phyloP scores from a whole-genome alignment of 257 asterid genomes.

The Nicotiana sylvestris region DNA sequence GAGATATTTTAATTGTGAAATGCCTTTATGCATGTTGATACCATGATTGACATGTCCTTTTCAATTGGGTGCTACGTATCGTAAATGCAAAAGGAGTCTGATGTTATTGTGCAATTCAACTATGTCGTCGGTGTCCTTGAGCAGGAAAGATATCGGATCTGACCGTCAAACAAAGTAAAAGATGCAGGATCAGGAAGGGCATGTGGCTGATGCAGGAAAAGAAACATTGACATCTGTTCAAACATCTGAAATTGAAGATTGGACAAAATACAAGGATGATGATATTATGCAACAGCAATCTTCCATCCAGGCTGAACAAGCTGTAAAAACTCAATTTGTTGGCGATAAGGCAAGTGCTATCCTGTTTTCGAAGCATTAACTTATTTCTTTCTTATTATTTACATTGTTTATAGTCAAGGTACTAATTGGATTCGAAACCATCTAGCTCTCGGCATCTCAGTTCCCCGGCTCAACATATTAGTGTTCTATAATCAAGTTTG shows the following conservation, averaged over 20 bases:
- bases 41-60: not conserved
- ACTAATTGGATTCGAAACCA: not conserved
- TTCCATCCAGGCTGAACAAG: constrained; percentile 66
- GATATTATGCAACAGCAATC: constrained; percentile 74
- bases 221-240: constrained; percentile 29
- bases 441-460: not conserved
- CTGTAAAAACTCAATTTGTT: constrained; percentile 61
- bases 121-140: not conserved
- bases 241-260: constrained; percentile 48
- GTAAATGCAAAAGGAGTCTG: not conserved
- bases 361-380: constrained; percentile 8
- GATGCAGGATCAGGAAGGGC: constrained; percentile 55
- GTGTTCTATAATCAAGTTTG: not conserved
- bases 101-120: not conserved
- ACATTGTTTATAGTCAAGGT: not conserved
- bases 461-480: not conserved
- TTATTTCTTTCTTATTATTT: not conserved
- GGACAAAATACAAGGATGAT: constrained; percentile 63
- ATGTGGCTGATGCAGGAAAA: constrained; percentile 30
- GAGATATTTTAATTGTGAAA: not conserved
- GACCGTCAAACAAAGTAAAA: constrained; percentile 9
- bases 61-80: not conserved
- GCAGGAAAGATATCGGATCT: not conserved
- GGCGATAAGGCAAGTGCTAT: constrained; percentile 74
- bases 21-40: not conserved